Percentiles rank a stretch among this genome's conserved stretches.
These are phyloP conservation scores for Zea luxurians DNA, from an alignment of 176 grass and related monocot genomes.

Conservation along the genomic window DNA sequence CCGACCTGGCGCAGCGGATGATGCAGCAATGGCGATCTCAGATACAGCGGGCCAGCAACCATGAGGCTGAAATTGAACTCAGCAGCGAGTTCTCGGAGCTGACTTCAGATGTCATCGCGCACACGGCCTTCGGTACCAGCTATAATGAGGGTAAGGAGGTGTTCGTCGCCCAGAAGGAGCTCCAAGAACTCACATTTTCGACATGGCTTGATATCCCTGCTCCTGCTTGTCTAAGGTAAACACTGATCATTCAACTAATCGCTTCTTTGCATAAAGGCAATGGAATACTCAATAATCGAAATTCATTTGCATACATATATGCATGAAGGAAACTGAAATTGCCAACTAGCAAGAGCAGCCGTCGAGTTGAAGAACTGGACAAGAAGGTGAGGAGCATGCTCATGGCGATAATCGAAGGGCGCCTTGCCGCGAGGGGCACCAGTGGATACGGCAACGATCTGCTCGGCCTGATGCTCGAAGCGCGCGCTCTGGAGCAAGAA, in stretches of 20 bases:
- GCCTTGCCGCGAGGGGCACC: background rate
- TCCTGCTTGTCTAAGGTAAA: background rate
- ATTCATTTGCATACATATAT: background rate
- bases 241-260: background rate
- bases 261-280: background rate
- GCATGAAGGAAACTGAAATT: background rate
- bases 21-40: slow-evolving; percentile 12
- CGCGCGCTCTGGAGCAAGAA: slow-evolving; percentile 9
- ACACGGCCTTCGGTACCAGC: slow-evolving; percentile 21
- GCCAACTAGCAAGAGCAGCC: background rate
- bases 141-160: slow-evolving; percentile 31
- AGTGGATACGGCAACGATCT: slow-evolving; percentile 15
- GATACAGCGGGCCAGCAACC: background rate
- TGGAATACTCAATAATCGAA: background rate
- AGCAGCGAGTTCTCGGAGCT: slow-evolving; percentile 24
- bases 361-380: background rate
- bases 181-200: slow-evolving; percentile 5
- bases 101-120: background rate
- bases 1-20: background rate
- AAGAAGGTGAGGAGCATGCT: slow-evolving; percentile 17
- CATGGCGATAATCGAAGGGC: background rate
- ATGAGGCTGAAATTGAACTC: slow-evolving; percentile 11
- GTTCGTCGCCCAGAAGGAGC: background rate
- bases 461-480: slow-evolving; percentile 29
- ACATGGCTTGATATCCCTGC: background rate